A percentile compares a stretch with the other conserved stretches of the same genome.
Conservation (phyloP, 768 basidiomycete species). For the Auriscalpium orientale region DNA sequence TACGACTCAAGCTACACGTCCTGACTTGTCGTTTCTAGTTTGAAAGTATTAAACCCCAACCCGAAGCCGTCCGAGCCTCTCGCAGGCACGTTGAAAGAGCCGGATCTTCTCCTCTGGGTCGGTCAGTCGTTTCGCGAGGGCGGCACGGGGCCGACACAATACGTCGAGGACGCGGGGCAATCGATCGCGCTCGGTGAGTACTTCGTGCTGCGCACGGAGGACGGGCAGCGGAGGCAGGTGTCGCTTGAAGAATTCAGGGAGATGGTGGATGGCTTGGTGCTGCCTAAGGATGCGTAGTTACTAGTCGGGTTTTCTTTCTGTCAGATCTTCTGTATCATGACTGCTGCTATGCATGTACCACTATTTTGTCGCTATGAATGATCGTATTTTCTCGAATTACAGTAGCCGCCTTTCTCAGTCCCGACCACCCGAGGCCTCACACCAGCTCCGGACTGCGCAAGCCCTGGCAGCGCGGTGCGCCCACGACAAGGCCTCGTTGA, state of each 20-base stretch:
- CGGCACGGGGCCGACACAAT: neutral
- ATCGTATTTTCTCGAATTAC: too few species aligned
- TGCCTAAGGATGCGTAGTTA: too few species aligned
- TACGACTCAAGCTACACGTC: neutral
- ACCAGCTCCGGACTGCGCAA: too few species aligned
- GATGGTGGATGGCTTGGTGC: neutral
- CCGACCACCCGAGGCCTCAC: too few species aligned
- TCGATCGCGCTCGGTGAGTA: neutral
- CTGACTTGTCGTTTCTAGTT: neutral
- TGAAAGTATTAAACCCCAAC: neutral
- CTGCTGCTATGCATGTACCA: too few species aligned
- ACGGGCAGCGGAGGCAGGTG: neutral
- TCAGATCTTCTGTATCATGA: too few species aligned
- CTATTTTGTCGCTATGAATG: too few species aligned
- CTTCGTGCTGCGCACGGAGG: neutral
- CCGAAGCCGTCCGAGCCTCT: neutral
- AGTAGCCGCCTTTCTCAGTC: too few species aligned
- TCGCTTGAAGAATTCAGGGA: neutral
- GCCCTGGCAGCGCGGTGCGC: too few species aligned
- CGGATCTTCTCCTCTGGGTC: neutral
- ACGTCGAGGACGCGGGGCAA: neutral
- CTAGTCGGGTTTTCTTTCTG: too few species aligned
- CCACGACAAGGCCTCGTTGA: too few species aligned
- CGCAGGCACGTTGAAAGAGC: neutral
- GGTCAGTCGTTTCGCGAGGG: neutral